Evolutionary conservation across 2,329 filamentous ascomycete species (phyloP).

Genomic region (Fusarium sp.): DNA sequence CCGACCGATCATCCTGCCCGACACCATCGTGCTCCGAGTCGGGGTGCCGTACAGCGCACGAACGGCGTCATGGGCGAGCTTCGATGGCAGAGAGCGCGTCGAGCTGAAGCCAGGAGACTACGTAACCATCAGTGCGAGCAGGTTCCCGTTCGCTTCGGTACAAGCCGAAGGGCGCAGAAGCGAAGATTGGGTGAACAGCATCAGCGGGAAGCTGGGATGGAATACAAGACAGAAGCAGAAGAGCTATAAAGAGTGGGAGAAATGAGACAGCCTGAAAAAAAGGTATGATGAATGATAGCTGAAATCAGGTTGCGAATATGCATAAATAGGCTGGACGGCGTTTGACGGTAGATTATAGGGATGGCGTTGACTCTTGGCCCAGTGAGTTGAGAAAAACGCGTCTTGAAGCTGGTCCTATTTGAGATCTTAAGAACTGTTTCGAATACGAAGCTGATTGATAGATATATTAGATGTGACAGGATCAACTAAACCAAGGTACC

Average conservation of each 20-base stretch:
- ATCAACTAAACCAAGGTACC: not conserved
- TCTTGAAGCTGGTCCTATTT: not conserved
- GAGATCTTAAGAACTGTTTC: not conserved
- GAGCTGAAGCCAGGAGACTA: slow-evolving; percentile 85
- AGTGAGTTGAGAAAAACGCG: slow-evolving; percentile 1
- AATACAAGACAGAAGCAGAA: slow-evolving; percentile 85
- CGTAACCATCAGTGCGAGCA: slow-evolving; percentile 83
- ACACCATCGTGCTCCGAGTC: slow-evolving; percentile 92
- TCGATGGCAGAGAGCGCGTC: slow-evolving; percentile 91
- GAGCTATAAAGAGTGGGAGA: slow-evolving; percentile 64
- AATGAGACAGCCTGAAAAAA: slow-evolving; percentile 30
- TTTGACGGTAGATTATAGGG: slow-evolving; percentile 12
- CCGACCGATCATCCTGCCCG: slow-evolving; percentile 94
- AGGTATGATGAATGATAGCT: not conserved
- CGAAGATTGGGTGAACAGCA: slow-evolving; percentile 87
- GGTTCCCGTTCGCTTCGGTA: slow-evolving; percentile 85
- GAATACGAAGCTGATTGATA: not conserved
- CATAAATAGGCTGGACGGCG: slow-evolving; percentile 8
- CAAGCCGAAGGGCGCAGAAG: slow-evolving; percentile 76
- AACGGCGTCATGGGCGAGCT: slow-evolving; percentile 95
- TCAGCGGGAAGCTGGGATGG: slow-evolving; percentile 83
- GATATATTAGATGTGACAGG: not conserved
- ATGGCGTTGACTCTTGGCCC: not conserved
- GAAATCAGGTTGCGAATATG: not conserved
- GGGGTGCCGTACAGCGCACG: slow-evolving; percentile 96